A percentile compares a stretch with the other conserved stretches of the same genome.
Conservation (phyloP, 805 yeast genomes). For the Kazachstania kunashirensis region DNA sequence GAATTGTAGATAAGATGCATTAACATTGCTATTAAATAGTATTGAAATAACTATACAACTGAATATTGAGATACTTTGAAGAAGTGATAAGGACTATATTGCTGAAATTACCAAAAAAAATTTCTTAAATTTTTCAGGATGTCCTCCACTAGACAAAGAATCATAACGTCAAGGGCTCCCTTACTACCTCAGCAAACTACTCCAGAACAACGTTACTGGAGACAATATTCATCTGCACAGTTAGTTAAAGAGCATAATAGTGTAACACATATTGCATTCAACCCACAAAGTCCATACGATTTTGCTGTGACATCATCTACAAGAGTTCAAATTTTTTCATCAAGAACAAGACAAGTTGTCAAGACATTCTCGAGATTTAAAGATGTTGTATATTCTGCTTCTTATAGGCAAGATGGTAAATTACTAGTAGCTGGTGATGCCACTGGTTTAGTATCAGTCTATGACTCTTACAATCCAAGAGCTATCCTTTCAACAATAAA, state of each 20-base stretch:
- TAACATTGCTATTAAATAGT: too few species aligned
- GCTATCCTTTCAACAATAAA: constrained; percentile 68
- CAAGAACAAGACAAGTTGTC: constrained; percentile 86
- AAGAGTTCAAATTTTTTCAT: constrained; percentile 82
- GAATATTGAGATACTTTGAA: too few species aligned
- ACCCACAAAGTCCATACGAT: constrained; percentile 78
- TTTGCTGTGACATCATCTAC: constrained; percentile 90
- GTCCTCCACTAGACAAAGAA: constrained; percentile 66
- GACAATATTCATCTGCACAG: constrained; percentile 76
- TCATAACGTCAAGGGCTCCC: constrained; percentile 58
- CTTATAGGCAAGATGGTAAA: constrained; percentile 85
- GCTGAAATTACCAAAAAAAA: not conserved
- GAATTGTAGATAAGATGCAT: too few species aligned
- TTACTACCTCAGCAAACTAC: constrained; percentile 71
- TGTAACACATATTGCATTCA: constrained; percentile 78
- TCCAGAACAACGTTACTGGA: constrained; percentile 92
- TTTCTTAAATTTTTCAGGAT: constrained; percentile 30
- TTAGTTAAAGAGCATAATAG: constrained; percentile 90
- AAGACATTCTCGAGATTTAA: constrained; percentile 82
- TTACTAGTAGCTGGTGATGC: constrained; percentile 92
- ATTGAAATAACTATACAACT: too few species aligned
- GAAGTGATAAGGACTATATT: not conserved
- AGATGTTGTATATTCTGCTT: constrained; percentile 87
- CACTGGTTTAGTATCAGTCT: constrained; percentile 82
- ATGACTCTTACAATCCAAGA: constrained; percentile 73